These are phyloP conservation scores for Tricholoma bakamatsutake DNA, from an alignment of 768 basidiomycete species.

Conservation along the genomic window DNA sequence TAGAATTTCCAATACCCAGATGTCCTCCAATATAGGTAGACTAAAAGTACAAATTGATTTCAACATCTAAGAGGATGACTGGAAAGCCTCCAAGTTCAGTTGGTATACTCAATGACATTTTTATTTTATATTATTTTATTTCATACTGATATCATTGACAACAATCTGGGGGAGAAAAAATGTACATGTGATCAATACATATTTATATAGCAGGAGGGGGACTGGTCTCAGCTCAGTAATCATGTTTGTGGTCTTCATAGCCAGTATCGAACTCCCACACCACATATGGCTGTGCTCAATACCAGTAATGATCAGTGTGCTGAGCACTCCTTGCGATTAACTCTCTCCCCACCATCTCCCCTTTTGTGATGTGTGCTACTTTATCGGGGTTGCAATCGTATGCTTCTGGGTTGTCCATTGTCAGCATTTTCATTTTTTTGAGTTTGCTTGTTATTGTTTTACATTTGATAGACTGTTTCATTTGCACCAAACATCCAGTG, in stretches of 20 bases:
- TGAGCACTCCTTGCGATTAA: background rate
- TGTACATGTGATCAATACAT: no score
- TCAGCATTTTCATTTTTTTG: background rate
- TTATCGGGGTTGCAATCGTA: background rate
- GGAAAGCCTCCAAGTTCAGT: no score
- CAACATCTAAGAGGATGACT: no score
- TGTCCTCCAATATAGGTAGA: no score
- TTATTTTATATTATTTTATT: no score
- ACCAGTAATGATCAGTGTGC: background rate
- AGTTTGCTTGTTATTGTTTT: background rate
- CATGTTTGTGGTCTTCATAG: background rate
- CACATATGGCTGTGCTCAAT: background rate
- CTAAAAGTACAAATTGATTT: no score
- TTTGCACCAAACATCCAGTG: background rate
- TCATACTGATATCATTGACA: no score
- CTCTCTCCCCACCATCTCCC: background rate
- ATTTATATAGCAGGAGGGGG: no score
- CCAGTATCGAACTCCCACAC: background rate
- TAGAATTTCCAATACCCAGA: background rate
- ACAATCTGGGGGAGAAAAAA: no score
- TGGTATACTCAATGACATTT: no score
- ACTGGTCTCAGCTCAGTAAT: no score
- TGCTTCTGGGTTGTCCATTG: background rate
- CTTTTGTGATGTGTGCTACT: background rate
- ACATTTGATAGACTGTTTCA: background rate